Base-by-base conservation (phyloP, 2,329 filamentous ascomycete genomes). In the Cercospora sp. region DNA sequence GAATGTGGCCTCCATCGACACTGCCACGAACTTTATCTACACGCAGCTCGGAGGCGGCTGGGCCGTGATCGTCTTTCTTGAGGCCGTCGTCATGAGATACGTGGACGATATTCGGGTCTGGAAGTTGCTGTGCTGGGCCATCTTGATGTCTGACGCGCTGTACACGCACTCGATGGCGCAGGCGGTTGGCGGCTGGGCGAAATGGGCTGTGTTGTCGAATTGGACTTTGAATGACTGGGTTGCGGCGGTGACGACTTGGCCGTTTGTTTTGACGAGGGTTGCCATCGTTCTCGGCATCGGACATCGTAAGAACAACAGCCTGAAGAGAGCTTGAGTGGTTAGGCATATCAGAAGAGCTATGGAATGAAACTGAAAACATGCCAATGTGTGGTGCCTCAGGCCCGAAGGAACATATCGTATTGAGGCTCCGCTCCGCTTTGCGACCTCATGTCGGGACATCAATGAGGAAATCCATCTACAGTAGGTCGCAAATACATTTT, bases 41-140 rank as follows among this genome's bases (percentile, higher is more conserved):
- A 77, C 75, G 4, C 66, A 76, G 51, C 70, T 77, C 10, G 72
- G 70, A n/a, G 75, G 75, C 45, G 75, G 72, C 26, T 77, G 75
- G 75, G 60, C 72, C 28, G 68, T 74, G 9, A 74, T 77, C 43
- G 71, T 72, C 43, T 77, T 76, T 67, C 73, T 69, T 1, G 75
- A 77, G 69, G 70, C 64, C 13, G 69, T 77, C 7, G 68, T 75
- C 28, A 65, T 77, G 30, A 70, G 75, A 3, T 65, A 74, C 9
- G 72, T 77, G n/a, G 75, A 77, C 64, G 75, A 77, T 63, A 24
- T 75, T 9, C 67, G 69, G 8, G 73, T 75, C 26, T 77, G 75
- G 75, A 73, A 68, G 51, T 66, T 75, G 43, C 61, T 76, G 28
- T 76, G 74, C 64, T 64, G 68, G 34, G 75, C 71, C 6, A 74